A percentile compares a stretch with the other conserved stretches of the same genome.
Conservation (phyloP, 768 basidiomycete species). For the Psilocybe subaeruginosa region DNA sequence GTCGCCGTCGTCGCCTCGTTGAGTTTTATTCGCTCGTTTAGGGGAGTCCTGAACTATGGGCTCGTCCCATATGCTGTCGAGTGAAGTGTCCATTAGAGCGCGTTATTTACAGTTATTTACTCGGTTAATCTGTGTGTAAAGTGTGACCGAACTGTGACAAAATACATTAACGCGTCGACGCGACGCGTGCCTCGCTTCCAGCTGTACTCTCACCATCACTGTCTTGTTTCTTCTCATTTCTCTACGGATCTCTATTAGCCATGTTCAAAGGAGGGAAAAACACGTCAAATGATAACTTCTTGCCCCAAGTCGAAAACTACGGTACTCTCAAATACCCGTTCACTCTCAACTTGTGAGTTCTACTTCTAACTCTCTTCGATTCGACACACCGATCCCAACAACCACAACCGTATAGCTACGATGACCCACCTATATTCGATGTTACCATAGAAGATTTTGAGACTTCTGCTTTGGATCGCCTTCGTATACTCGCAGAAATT, state of each 20-base stretch:
- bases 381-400: slow-evolving; percentile 9
- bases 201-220: background rate
- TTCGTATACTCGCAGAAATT: slow-evolving; percentile 88
- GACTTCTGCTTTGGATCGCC: slow-evolving; percentile 82
- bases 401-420: slow-evolving; percentile 61
- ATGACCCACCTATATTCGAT: slow-evolving; percentile 81
- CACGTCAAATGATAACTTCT: slow-evolving; percentile 22
- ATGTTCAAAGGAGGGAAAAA: slow-evolving; percentile 42
- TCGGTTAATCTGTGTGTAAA: background rate
- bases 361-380: background rate
- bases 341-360: slow-evolving; percentile 78
- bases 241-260: background rate
- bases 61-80: slow-evolving; percentile 67
- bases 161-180: slow-evolving; percentile 9
- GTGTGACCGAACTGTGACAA: background rate
- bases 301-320: slow-evolving; percentile 32
- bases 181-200: slow-evolving; percentile 1
- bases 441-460: slow-evolving; percentile 97
- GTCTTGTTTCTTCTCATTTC: background rate
- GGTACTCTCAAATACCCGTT: slow-evolving; percentile 55
- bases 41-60: slow-evolving; percentile 37
- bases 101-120: slow-evolving; percentile 46
- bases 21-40: slow-evolving; percentile 18
- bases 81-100: slow-evolving; percentile 43
- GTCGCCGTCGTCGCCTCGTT: slow-evolving; percentile 23